Conservation (phyloP, 805 yeast species). For the Saccharomycodes ludwigii region DNA sequence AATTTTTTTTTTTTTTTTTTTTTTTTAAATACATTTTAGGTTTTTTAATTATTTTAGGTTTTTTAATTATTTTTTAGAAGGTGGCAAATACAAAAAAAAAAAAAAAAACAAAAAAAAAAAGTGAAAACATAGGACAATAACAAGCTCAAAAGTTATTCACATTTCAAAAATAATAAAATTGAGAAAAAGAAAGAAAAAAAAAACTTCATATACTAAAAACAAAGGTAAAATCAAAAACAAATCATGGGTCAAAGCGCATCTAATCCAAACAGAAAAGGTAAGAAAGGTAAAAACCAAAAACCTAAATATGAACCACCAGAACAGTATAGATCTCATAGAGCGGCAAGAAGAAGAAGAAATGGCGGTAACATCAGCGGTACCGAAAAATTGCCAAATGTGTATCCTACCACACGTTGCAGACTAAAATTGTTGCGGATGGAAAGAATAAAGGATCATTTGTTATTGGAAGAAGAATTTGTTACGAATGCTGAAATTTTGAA, state of each 20-base stretch:
- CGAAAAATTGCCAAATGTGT: conserved; percentile 71
- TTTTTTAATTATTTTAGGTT: no score
- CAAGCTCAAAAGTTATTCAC: no score
- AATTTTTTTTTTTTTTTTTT: no score
- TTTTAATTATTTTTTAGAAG: no score
- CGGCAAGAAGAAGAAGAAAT: conserved; percentile 67
- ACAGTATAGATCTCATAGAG: conserved; percentile 78
- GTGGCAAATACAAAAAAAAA: no score
- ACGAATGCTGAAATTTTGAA: conserved; percentile 88
- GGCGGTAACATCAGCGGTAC: conserved; percentile 72
- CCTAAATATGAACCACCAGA: conserved; percentile 99
- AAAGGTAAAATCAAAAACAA: neutral
- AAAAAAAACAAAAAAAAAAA: no score
- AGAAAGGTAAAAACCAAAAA: conserved; percentile 65
- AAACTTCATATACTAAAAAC: neutral
- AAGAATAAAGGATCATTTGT: conserved; percentile 89
- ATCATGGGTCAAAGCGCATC: conserved; percentile 27
- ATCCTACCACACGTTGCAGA: conserved; percentile 90
- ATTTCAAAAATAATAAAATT: conserved; percentile 21
- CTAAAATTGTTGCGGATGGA: conserved; percentile 84
- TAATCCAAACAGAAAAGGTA: conserved; percentile 25
- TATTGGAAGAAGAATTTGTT: conserved; percentile 92
- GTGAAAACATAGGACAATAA: no score
- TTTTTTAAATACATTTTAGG: no score
- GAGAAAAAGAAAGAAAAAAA: neutral